Evolutionary conservation across 495 filamentous ascomycete genomes (phyloP).

Genomic region (Letharia columbiana): DNA sequence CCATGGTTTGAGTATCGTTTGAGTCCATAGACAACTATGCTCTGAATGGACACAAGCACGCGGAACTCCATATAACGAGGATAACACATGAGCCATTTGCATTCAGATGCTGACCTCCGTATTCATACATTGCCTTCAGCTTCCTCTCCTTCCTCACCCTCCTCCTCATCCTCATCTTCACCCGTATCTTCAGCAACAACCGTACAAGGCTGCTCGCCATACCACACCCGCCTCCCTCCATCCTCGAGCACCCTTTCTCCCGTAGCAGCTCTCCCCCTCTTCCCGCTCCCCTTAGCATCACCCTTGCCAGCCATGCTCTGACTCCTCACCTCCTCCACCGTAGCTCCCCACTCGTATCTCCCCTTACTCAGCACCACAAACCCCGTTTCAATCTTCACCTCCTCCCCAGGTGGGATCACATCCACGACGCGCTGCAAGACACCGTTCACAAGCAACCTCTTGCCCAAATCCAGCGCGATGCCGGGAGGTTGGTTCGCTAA

Average conservation of each 20-base stretch:
- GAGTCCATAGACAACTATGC: background rate
- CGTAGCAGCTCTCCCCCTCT: slow-evolving; percentile 18
- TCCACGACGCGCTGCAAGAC: slow-evolving; percentile 67
- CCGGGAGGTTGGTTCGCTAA: slow-evolving; percentile 64
- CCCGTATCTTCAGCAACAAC: slow-evolving; percentile 40
- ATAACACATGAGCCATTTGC: background rate
- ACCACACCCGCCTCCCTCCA: slow-evolving; percentile 62
- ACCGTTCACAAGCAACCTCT: slow-evolving; percentile 76
- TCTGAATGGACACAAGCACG: background rate
- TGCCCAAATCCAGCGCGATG: slow-evolving; percentile 72
- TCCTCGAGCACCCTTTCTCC: slow-evolving; percentile 34
- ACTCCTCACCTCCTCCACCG: slow-evolving; percentile 63
- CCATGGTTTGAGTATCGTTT: background rate
- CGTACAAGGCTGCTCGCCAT: slow-evolving; percentile 55
- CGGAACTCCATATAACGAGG: background rate
- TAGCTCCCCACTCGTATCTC: slow-evolving; percentile 72
- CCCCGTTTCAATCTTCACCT: slow-evolving; percentile 48
- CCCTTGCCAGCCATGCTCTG: slow-evolving; percentile 27
- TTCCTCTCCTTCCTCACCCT: background rate
- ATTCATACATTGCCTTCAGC: background rate
- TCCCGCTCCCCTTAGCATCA: slow-evolving; percentile 20
- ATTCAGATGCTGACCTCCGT: background rate
- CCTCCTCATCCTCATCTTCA: background rate
- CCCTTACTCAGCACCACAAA: slow-evolving; percentile 68
- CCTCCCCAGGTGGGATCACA: slow-evolving; percentile 47